Percentiles rank a stretch among this genome's conserved stretches.
Evolutionary conservation across 2,329 filamentous ascomycete species (phyloP).

Genomic region (Ceratocystiopsis brevicomis): DNA sequence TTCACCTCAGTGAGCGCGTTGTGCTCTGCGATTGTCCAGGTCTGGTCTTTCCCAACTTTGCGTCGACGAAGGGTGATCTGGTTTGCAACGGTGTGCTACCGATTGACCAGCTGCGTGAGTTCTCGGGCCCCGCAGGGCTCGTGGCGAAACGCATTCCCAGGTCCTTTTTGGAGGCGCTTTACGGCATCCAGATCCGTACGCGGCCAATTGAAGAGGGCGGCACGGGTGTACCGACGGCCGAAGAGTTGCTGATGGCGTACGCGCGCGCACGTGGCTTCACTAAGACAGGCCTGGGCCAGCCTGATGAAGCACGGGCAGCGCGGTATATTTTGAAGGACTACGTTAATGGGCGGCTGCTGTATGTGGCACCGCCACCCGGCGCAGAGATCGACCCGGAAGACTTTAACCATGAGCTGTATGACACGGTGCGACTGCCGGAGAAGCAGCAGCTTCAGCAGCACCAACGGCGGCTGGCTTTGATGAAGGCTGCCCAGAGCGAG

Average conservation of each 20-base stretch:
- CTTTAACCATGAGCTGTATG: slow-evolving; percentile 85
- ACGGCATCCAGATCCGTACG: slow-evolving; percentile 75
- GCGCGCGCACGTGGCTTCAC: slow-evolving; percentile 79
- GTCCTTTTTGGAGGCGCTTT: slow-evolving; percentile 74
- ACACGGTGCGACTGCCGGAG: slow-evolving; percentile 60
- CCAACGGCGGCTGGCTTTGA: not conserved
- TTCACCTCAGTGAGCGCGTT: slow-evolving; percentile 77
- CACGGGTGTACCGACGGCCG: slow-evolving; percentile 65
- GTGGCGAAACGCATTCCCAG: slow-evolving; percentile 75
- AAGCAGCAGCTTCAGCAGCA: slow-evolving; percentile 42
- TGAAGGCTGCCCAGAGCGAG: not conserved
- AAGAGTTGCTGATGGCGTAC: slow-evolving; percentile 72
- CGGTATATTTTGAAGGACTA: slow-evolving; percentile 90
- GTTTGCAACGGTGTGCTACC: slow-evolving; percentile 89
- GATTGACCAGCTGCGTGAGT: slow-evolving; percentile 91
- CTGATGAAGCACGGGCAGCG: slow-evolving; percentile 82
- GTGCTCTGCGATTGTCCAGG: slow-evolving; percentile 94
- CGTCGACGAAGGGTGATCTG: slow-evolving; percentile 85
- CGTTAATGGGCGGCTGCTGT: slow-evolving; percentile 86
- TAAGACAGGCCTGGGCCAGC: slow-evolving; percentile 73
- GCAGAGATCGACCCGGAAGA: slow-evolving; percentile 40
- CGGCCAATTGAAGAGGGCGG: slow-evolving; percentile 81
- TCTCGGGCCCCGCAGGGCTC: slow-evolving; percentile 66
- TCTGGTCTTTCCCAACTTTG: slow-evolving; percentile 96
- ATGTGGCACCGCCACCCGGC: slow-evolving; percentile 71